Base-by-base conservation (phyloP, 768 basidiomycete genomes). In the Suillus decipiens region DNA sequence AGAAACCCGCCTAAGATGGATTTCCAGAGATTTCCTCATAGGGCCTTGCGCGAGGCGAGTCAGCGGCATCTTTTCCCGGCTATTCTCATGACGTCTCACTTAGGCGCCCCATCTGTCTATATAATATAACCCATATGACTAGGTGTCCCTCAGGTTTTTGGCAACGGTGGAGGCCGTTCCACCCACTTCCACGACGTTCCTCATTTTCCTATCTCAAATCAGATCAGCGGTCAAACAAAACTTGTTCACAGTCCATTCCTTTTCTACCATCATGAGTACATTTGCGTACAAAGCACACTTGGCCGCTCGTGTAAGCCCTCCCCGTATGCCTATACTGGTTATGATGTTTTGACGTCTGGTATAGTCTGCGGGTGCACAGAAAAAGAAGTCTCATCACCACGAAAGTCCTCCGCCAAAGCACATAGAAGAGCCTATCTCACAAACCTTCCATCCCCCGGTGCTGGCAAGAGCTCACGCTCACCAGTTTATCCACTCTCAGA, bases 381-480 rank as follows among this genome's bases (percentile, higher is more conserved):
- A 39, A 17, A 39, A 28, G 24, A 53, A 11, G 31, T 53, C 51
- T 7, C 51, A 2, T 53, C 51, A 34, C 51, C 37, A 28, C 24
- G 17, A 17, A 5, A 28, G 5, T 28, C 17, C 37, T 41, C 10
- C 39, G 5, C 56, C 5, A 19, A 41, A 28, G 15, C 24, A 28
- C 15, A 12, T 22, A 2, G 37, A 57, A 17, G 24, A 57, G 10
- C 37, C 5, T 24, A 2, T 57, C 17, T 39, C 56, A 3, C 12
- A 17, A 39, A 28, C 24, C 9, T 57, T 28, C 17, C 24, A 41
- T 7, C 56, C 56, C 1, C 56, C 56, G 15, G 56, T 28, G 17
- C 12, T 57, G 5, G 56, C 56, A 28, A 57, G 37, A 41, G 37
- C 39, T 7, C 37, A 41, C 8, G 56, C 56, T 57, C 56, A 57